These are phyloP conservation scores for Rutstroemia sp. DNA, from an alignment of 2,329 filamentous ascomycete species.

Conservation along the genomic window DNA sequence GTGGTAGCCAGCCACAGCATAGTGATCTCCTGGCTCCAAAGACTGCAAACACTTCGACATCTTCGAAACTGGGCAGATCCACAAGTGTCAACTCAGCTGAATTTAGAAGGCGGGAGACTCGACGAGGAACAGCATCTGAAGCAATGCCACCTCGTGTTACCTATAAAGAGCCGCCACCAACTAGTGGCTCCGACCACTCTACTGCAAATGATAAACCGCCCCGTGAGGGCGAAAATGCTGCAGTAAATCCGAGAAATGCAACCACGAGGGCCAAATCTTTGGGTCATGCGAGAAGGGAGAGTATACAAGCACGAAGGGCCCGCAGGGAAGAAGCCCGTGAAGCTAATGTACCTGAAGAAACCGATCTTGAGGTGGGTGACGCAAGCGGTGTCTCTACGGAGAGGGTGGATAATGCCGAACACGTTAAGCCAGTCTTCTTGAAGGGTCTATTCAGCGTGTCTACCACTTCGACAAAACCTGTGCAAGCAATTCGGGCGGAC, in stretches of 20 bases:
- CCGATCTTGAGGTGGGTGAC: conserved; percentile 67
- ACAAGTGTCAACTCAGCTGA: conserved; percentile 90
- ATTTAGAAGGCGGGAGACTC: conserved; percentile 57
- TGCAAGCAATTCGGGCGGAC: conserved; percentile 77
- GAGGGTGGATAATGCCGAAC: conserved; percentile 59
- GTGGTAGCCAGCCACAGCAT: conserved; percentile 63
- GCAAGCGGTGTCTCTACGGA: conserved; percentile 54
- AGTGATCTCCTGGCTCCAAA: conserved; percentile 63
- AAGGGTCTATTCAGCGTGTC: conserved; percentile 97
- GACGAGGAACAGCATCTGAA: conserved; percentile 48
- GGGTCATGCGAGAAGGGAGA: conserved; percentile 82
- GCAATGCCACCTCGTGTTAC: conserved; percentile 41
- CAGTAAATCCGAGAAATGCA: conserved; percentile 45
- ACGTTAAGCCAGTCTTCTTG: conserved; percentile 88
- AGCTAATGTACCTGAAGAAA: conserved; percentile 83
- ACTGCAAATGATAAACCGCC: conserved; percentile 42
- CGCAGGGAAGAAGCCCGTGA: conserved; percentile 65
- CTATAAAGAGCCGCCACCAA: conserved; percentile 59
- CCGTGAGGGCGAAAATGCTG: conserved; percentile 37
- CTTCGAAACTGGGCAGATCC: conserved; percentile 70
- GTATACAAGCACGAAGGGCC: conserved; percentile 78
- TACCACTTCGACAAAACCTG: conserved; percentile 87
- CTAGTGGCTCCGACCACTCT: conserved; percentile 74
- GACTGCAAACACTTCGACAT: conserved; percentile 50
- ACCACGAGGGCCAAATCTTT: conserved; percentile 77